Conservation (phyloP, 1,284 basidiomycete genomes). For the Apiotrichum domesticum region DNA sequence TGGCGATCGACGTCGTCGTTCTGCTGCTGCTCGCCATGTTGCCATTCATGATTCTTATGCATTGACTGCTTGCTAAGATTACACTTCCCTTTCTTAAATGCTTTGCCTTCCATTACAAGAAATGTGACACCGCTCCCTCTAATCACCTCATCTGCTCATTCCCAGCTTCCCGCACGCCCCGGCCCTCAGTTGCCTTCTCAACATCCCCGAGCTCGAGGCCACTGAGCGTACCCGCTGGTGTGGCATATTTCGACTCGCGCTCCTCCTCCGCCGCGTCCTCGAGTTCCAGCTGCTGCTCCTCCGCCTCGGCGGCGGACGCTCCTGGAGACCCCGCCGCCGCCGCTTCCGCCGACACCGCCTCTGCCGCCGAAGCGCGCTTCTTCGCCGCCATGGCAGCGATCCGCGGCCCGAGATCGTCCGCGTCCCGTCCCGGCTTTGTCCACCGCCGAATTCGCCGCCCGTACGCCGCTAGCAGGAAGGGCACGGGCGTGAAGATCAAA, state of each 20-base stretch:
- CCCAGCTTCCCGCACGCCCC: too few relatives aligned
- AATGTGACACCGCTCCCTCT: too few relatives aligned
- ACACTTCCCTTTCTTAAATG: too few relatives aligned
- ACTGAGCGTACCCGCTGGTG: background rate
- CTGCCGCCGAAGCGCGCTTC: background rate
- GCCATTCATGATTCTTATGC: too few relatives aligned
- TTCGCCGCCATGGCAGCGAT: background rate
- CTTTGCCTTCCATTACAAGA: too few relatives aligned
- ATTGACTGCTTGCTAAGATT: too few relatives aligned
- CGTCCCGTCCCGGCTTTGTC: conserved; percentile 22
- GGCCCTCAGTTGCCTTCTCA: background rate
- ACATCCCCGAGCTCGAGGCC: background rate
- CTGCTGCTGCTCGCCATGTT: too few relatives aligned
- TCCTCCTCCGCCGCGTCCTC: background rate
- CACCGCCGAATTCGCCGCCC: conserved; percentile 18
- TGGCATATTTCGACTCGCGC: background rate
- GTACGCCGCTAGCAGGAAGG: conserved; percentile 33
- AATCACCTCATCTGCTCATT: too few relatives aligned
- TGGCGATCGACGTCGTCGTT: too few relatives aligned
- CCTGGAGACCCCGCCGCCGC: background rate
- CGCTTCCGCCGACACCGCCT: background rate
- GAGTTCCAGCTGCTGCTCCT: background rate
- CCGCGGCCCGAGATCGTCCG: conserved; percentile 12
- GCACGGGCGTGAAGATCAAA: conserved; percentile 55
- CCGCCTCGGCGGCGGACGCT: background rate